phyloP scores from a whole-genome alignment of 164 flowering plant species.

The Dillenia suffruticosa region DNA sequence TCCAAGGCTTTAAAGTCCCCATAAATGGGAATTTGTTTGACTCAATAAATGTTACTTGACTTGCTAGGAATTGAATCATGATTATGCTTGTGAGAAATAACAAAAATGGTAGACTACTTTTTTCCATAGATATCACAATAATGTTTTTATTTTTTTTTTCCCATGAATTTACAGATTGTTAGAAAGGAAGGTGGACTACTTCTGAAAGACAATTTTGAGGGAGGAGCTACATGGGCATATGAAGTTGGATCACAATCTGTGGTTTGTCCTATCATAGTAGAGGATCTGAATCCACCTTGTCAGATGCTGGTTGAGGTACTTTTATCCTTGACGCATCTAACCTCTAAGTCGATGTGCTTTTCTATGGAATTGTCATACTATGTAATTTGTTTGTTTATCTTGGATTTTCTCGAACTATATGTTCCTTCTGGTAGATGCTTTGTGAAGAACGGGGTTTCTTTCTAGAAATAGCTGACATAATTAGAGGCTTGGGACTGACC shows the following conservation, averaged over 20 bases:
- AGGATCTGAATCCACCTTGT: constrained; percentile 81
- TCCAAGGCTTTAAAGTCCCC: too few relatives aligned
- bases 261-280: constrained; percentile 91
- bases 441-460: constrained; percentile 82
- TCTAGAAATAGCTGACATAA: constrained; percentile 78
- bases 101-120: too few relatives aligned
- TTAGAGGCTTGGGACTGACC: constrained; percentile 80
- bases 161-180: constrained; percentile 39
- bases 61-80: too few relatives aligned
- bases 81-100: too few relatives aligned
- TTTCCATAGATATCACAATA: too few relatives aligned
- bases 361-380: neutral
- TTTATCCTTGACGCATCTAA: neutral
- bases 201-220: constrained; percentile 68
- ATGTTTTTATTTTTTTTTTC: neutral
- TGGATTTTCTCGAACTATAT: neutral
- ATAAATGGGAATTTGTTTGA: too few relatives aligned
- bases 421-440: constrained; percentile 52
- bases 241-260: constrained; percentile 88
- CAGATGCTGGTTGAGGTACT: constrained; percentile 96
- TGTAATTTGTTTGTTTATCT: neutral
- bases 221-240: constrained; percentile 95
- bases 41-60: too few relatives aligned
- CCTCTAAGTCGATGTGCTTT: neutral
- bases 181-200: constrained; percentile 63